These are phyloP conservation scores for Papiliotrema nemorosa DNA, from an alignment of 1,284 basidiomycete genomes.

Conservation along the genomic window DNA sequence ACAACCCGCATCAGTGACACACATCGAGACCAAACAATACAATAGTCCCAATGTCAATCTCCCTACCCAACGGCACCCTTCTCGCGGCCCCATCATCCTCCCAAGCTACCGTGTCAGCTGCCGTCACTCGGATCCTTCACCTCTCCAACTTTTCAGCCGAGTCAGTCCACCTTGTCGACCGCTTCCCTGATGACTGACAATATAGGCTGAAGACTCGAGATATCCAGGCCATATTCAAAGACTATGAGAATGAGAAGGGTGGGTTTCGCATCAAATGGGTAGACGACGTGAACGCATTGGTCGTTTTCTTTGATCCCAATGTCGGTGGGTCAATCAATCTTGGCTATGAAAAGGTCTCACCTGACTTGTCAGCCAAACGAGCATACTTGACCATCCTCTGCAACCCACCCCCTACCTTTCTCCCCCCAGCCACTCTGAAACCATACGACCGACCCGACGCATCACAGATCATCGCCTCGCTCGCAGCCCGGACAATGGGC, in stretches of 20 bases:
- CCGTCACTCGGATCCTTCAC: constrained; percentile 90
- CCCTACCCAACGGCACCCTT: constrained; percentile 46
- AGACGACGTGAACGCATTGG: constrained; percentile 90
- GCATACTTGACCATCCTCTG: constrained; percentile 87
- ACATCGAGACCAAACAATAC: too few species aligned
- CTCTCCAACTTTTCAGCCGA: constrained; percentile 88
- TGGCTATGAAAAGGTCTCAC: background rate
- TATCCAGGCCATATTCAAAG: constrained; percentile 83
- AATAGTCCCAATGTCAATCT: constrained; percentile 40
- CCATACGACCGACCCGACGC: constrained; percentile 95
- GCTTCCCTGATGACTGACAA: background rate
- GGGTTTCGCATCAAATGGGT: constrained; percentile 99
- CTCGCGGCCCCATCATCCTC: constrained; percentile 38
- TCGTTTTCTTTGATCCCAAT: constrained; percentile 74
- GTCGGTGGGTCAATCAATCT: constrained; percentile 46
- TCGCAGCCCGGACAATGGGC: constrained; percentile 58
- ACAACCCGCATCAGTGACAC: background rate
- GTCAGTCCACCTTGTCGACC: constrained; percentile 19
- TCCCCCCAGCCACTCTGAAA: constrained; percentile 63
- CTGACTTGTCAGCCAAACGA: constrained; percentile 66
- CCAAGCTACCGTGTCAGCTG: constrained; percentile 65
- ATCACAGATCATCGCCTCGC: constrained; percentile 79
- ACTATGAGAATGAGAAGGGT: constrained; percentile 80
- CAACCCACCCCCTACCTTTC: constrained; percentile 70
- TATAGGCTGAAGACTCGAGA: constrained; percentile 88